Evolutionary conservation across 345 rosid genomes (phyloP).

Genomic region (Kernera saxatilis): DNA sequence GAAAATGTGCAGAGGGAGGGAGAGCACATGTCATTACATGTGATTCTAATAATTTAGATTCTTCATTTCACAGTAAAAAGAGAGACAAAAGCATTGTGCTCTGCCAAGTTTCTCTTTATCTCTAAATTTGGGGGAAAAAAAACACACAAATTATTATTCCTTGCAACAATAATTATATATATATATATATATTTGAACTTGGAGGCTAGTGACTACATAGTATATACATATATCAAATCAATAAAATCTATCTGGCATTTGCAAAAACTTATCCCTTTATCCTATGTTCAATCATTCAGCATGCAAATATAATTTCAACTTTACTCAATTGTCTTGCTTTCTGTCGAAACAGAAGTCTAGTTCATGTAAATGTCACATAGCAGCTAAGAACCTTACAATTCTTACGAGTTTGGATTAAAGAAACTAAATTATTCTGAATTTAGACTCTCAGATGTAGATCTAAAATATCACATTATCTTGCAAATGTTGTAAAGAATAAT

Average conservation of each 20-base stretch:
- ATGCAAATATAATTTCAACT: not conserved
- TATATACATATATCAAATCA: not conserved
- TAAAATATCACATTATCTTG: no score
- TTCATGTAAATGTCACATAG: no score
- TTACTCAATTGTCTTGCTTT: not conserved
- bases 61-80: conserved; percentile 25
- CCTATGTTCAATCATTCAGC: conserved; percentile 12
- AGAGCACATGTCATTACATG: conserved; percentile 37
- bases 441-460: not conserved
- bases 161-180: not conserved
- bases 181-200: not conserved
- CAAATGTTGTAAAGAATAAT: no score
- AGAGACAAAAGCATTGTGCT: conserved; percentile 24
- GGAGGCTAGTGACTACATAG: not conserved
- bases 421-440: not conserved
- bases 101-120: conserved; percentile 24
- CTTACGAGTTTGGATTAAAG: not conserved
- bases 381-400: not conserved
- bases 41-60: conserved; percentile 36
- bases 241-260: not conserved
- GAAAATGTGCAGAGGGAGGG: conserved; percentile 29
- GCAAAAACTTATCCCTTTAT: not conserved
- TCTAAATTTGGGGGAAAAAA: not conserved
- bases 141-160: not conserved
- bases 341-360: no score